Evolutionary conservation across 106 monocot species (phyloP).

Genomic region (Allium cepa): DNA sequence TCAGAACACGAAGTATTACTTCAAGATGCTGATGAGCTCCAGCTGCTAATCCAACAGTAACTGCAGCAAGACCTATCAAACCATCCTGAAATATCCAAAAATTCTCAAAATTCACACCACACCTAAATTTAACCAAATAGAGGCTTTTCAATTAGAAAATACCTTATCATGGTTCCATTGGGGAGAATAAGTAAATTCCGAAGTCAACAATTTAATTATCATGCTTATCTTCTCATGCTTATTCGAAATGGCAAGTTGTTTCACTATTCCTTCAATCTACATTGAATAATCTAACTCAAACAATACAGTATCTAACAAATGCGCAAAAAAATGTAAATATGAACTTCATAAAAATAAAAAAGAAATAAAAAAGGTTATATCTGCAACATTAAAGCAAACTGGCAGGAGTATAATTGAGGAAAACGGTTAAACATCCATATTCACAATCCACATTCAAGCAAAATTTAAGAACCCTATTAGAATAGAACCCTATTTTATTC

Average conservation of each 20-base stretch:
- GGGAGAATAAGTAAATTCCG: conserved; percentile 50
- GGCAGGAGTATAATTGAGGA: too few relatives aligned
- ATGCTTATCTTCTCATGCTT: conserved; percentile 76
- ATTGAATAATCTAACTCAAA: background rate
- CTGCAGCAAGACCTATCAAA: conserved; percentile 77
- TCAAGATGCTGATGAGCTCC: conserved; percentile 82
- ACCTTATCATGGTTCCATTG: conserved; percentile 85
- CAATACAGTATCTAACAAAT: too few relatives aligned
- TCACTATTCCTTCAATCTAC: conserved; percentile 81
- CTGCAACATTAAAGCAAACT: too few relatives aligned
- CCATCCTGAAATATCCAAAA: conserved; percentile 56
- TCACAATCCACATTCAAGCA: too few relatives aligned
- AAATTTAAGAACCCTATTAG: too few relatives aligned
- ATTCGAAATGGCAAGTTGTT: conserved; percentile 45
- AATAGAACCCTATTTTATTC: too few relatives aligned
- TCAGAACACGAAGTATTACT: conserved; percentile 15
- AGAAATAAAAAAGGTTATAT: too few relatives aligned
- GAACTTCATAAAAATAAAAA: too few relatives aligned
- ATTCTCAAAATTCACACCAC: background rate
- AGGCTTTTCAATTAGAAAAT: background rate
- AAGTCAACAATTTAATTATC: conserved; percentile 46
- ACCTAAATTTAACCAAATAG: background rate
- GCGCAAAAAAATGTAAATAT: too few relatives aligned
- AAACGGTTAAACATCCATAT: too few relatives aligned
- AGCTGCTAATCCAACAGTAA: conserved; percentile 70